These are phyloP conservation scores for Botrytis fabae DNA, from an alignment of 2,329 filamentous ascomycete genomes.

Conservation along the genomic window DNA sequence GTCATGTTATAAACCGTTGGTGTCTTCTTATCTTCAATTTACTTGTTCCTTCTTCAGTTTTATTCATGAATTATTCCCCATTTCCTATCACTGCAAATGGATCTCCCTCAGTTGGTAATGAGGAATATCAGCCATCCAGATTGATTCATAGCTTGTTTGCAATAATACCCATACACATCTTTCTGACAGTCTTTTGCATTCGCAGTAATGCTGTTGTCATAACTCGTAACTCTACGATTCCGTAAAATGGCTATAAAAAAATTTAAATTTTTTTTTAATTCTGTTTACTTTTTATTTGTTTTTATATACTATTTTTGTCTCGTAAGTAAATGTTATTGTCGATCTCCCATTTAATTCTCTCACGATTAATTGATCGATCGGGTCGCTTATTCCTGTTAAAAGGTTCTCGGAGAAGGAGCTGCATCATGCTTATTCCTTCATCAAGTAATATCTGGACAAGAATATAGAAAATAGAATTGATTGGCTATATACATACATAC, in stretches of 20 bases:
- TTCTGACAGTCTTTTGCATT: neutral
- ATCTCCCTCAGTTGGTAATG: neutral
- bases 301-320: neutral
- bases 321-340: too few species aligned
- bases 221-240: neutral
- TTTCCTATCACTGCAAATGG: neutral
- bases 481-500: neutral
- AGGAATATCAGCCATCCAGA: neutral
- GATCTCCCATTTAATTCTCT: too few species aligned
- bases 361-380: neutral
- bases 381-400: neutral
- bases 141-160: neutral
- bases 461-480: neutral
- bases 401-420: neutral
- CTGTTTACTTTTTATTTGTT: too few species aligned
- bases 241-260: neutral
- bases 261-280: too few species aligned
- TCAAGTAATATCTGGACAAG: too few species aligned
- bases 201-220: neutral
- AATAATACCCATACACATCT: neutral
- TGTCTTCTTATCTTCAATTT: neutral
- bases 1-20: neutral
- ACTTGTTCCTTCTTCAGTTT: neutral
- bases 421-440: neutral
- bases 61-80: neutral